Conservation (phyloP, 2,329 filamentous ascomycete genomes). For the Graphilbum sp. region DNA sequence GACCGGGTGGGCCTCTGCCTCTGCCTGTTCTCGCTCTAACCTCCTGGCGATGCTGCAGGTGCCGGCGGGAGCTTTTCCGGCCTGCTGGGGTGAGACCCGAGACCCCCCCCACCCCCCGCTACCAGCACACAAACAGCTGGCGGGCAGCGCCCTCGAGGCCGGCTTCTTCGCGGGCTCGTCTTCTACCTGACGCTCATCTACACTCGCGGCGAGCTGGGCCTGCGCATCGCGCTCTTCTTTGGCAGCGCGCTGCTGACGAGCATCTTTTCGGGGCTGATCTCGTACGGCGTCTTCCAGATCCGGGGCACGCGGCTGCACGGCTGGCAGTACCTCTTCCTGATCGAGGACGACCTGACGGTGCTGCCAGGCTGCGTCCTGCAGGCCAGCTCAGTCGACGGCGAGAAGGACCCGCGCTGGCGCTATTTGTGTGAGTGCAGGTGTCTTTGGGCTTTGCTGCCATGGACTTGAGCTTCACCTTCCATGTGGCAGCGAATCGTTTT, state of each 20-base stretch:
- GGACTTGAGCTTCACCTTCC: too few relatives aligned
- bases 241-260: slow-evolving; percentile 14
- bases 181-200: slow-evolving; percentile 48
- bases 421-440: too few relatives aligned
- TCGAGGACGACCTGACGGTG: slow-evolving; percentile 7
- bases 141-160: slow-evolving; percentile 44
- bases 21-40: too few relatives aligned
- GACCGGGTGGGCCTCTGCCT: slow-evolving; percentile 50
- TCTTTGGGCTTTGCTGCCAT: too few relatives aligned
- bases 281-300: slow-evolving; percentile 33
- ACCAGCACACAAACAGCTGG: neutral
- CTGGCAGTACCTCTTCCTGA: slow-evolving; percentile 10
- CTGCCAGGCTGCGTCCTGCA: too few relatives aligned
- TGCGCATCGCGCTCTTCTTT: slow-evolving; percentile 49
- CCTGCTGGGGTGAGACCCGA: slow-evolving; percentile 33
- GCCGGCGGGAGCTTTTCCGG: slow-evolving; percentile 44
- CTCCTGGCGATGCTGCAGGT: slow-evolving; percentile 44
- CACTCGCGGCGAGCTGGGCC: slow-evolving; percentile 50
- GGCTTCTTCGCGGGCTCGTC: slow-evolving; percentile 52
- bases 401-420: too few relatives aligned
- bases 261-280: slow-evolving; percentile 44
- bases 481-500: too few relatives aligned
- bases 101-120: neutral
- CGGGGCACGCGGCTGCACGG: slow-evolving; percentile 5
- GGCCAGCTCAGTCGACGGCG: too few relatives aligned